Evolutionary conservation across 1,284 basidiomycete genomes (phyloP), one percentile per base, ranked within the genome.

Genomic region (Fomitopsis palustris): DNA sequence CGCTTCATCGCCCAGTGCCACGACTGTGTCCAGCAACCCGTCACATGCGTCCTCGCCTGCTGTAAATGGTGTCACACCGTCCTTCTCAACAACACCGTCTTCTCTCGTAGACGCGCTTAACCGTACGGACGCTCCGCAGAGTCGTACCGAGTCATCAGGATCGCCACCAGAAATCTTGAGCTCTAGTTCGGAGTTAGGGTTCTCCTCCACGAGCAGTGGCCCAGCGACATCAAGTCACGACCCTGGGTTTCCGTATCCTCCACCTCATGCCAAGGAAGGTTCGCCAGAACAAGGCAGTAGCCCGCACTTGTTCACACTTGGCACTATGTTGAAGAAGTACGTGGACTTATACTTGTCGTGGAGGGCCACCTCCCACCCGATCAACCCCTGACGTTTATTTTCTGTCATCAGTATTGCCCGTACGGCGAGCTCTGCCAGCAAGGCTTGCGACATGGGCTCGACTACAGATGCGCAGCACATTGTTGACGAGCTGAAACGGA

Each of bases 401-500:
- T 58, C 55, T 41, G 45, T 57, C 43, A 60, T 59, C 51, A 60
- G 53, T 54, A 82, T 83, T 58, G 78, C 79, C 37, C 74, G 77
- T 23, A 77, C 78, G 2, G 80, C 81, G 23, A 75, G 74, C 58
- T 79, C 78, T 17, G 80, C 80, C 9, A 78, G 80, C 53, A 69
- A 74, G 6, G 80, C 81, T 1, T 83, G 80, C 55, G 74, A 75
- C 21, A 70, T 76, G 51, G 81, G 81, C 1, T 78, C 81, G 61
- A 75, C 76, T 27, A 61, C 72, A 2, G 74, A 79, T 61, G 81
- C 81, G 9, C 73, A 71, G n/a, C 74, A 71, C 55, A 74, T 78
- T 54, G 79, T 82, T 51, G 78, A 78, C 62, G 72, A 79, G 59
- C 73, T 82, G 64, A 78, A 72, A 67, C 79, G 75, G 70, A 79